A percentile compares a stretch with the other conserved stretches of the same genome.
phyloP scores from a whole-genome alignment of 2,329 filamentous ascomycete species.

The Phaeosphaeriaceae sp. region DNA sequence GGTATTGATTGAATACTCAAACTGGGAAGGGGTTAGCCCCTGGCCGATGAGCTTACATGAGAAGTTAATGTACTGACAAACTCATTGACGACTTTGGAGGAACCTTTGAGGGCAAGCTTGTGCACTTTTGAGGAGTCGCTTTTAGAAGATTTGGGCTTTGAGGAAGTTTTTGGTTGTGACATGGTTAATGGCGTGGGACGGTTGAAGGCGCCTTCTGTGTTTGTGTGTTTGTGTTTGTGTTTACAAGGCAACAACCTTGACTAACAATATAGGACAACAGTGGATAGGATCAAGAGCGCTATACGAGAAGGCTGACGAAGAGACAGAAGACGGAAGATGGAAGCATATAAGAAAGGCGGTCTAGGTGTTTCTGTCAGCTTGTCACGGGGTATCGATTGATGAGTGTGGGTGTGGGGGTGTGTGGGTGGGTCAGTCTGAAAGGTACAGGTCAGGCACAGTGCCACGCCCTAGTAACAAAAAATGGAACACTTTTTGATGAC shows the following conservation, averaged over 20 bases:
- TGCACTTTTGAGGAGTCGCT: conserved; percentile 86
- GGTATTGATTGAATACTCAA: conserved; percentile 98
- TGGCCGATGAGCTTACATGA: not conserved
- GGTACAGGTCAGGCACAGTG: too few species aligned
- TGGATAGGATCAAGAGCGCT: not conserved
- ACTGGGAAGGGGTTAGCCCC: conserved; percentile 57
- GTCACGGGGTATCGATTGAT: too few species aligned
- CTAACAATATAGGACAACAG: too few species aligned
- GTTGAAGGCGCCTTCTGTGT: conserved; percentile 29
- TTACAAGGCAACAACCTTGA: conserved; percentile 42
- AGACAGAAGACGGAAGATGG: too few species aligned
- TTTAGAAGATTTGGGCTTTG: conserved; percentile 49
- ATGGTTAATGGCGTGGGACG: conserved; percentile 27
- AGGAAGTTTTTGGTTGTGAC: conserved; percentile 40
- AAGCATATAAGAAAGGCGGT: too few species aligned
- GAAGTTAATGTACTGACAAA: conserved; percentile 69
- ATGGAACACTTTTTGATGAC: too few species aligned
- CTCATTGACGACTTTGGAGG: conserved; percentile 88
- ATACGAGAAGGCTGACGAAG: too few species aligned
- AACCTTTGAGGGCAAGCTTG: conserved; percentile 88
- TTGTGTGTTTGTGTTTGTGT: conserved; percentile 40
- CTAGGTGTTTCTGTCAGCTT: too few species aligned
- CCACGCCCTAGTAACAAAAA: too few species aligned
- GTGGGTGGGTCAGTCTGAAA: too few species aligned
- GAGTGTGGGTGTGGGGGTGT: too few species aligned